These are phyloP conservation scores for Aureobasidium sp. DNA, from an alignment of 2,329 filamentous ascomycete genomes.

Conservation along the genomic window DNA sequence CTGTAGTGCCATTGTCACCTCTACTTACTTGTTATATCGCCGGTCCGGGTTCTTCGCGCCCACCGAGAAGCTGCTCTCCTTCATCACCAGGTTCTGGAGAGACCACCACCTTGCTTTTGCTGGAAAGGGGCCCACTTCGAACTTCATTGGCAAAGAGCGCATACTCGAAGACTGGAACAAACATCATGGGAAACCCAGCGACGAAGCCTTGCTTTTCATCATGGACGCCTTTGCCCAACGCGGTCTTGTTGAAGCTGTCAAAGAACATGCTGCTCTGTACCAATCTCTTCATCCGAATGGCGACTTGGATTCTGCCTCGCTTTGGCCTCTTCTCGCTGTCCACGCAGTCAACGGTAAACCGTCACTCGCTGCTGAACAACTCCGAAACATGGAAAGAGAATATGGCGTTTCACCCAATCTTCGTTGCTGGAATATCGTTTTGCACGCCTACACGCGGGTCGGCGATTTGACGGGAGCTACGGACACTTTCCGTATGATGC, in stretches of 20 bases:
- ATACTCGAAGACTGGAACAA: conserved; percentile 13
- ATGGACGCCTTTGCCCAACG: conserved; percentile 24
- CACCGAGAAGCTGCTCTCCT: neutral
- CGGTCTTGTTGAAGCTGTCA: conserved; percentile 27
- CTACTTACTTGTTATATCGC: neutral
- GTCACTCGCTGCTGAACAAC: conserved; percentile 47
- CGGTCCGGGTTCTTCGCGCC: neutral
- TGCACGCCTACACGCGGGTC: conserved; percentile 60
- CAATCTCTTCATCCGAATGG: neutral
- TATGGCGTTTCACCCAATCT: conserved; percentile 50
- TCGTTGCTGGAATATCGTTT: conserved; percentile 64
- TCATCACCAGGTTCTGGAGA: neutral
- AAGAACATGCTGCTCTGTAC: conserved; percentile 19
- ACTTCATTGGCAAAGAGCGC: neutral
- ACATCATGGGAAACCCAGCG: conserved; percentile 21
- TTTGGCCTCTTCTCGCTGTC: conserved; percentile 54
- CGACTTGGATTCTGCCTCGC: conserved; percentile 1
- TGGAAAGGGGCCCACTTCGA: neutral
- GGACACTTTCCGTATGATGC: conserved; percentile 53
- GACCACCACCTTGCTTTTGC: neutral
- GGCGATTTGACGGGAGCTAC: conserved; percentile 60
- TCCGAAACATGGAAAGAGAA: conserved; percentile 50
- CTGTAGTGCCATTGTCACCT: neutral
- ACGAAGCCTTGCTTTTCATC: conserved; percentile 15
- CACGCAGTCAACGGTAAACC: conserved; percentile 62